Base-by-base conservation (phyloP, 164 flowering plant genomes). In the Aristolochia californica region DNA sequence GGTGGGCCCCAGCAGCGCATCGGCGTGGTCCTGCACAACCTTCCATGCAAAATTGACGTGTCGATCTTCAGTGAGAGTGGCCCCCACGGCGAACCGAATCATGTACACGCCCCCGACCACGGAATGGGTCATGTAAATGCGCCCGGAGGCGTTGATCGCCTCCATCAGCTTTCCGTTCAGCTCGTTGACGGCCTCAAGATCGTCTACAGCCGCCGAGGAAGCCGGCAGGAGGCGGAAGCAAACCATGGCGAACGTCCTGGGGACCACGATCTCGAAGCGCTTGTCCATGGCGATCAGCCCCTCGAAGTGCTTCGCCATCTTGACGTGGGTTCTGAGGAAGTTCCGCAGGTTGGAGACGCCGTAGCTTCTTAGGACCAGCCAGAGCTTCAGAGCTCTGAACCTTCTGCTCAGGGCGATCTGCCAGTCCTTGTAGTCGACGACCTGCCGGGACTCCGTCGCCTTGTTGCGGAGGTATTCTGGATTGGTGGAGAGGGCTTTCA, bases 371-470 rank as follows among this genome's bases (percentile, higher is more conserved):
- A 88, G 55, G 21, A 85, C 96, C 1, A 85, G 28, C 96, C 88
- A 85, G 1, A 85, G 68, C 52, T 81, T 83, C 74, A 87, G 20
- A 0, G 96, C 66, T 16, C 88, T 48, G 48, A 85, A 87, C 1
- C 86, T 57, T 16, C 89, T 60, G 61, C 84, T 78, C 0, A 85
- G 72, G 0, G 83, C 54, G 0, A 87, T 77, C 58, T 83, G 88
- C 95, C 91, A 87, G 50, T 84, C 95, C 57, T 87, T 84, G 60
- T 82, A 84, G 43, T 87, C 87, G 40, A 84, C 77, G 1, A 84
- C 88, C 49, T 65, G 63, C 16, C 74, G 69, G 1, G 78, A 67
- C 4, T 81, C 79, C 0, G 76, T 74, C 8, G 83, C 82, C 24
- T 77, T 78, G 75, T 83, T 83, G 28, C 53, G 70, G 43, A 87